Base-by-base conservation (phyloP, 176 grass and related monocot genomes). In the Ananas comosus region DNA sequence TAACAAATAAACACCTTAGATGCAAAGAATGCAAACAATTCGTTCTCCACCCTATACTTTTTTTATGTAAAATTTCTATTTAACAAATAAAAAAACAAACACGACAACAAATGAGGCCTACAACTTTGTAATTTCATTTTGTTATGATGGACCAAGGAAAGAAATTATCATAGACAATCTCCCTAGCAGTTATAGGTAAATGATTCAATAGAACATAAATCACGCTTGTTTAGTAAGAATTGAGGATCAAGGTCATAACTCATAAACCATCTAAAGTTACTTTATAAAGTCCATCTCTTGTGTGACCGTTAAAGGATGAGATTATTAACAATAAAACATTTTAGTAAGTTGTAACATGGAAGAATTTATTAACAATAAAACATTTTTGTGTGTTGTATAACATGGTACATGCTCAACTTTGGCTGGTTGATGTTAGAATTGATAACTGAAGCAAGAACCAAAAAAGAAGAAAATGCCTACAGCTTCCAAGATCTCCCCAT, bases 401-500 rank as follows among this genome's bases (percentile, higher is more conserved):
- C 33, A 42, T 42, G 33, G 33, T 7, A 42, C 6, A 42, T 42
- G 33, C 33, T 42, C 33, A 7, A 42, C 33, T 42, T 42, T 42
- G 33, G 4, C 33, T 42, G 6, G 33, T 42, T 4, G 1, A 22
- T 28, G 47, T 47, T 64, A 52, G 4, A 61, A 67, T 68, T 57
- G 84, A 83, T 48, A 64, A 52, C 51, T 54, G 47, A 67, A 71
- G 51, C 13, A 70, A 42, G 33, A 42, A 42, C 33, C 4, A 42
- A 42, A 7, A 42, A 42, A 42, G 33, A 42, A 42, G 47, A 22
- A 65, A 88, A 83, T 59, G 49, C 86, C 90, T 88, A 97, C 94
- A 78, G 68, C 72, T 87, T 80, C 89, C 94, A 81, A 97, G 89
- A 81, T 80, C 85, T 51, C 94, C 94, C 94, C 94, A 97, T 74